Evolutionary conservation across 345 rosid species (phyloP), one percentile per base, ranked within the genome.

Genomic region (Streptanthus diversifolius): DNA sequence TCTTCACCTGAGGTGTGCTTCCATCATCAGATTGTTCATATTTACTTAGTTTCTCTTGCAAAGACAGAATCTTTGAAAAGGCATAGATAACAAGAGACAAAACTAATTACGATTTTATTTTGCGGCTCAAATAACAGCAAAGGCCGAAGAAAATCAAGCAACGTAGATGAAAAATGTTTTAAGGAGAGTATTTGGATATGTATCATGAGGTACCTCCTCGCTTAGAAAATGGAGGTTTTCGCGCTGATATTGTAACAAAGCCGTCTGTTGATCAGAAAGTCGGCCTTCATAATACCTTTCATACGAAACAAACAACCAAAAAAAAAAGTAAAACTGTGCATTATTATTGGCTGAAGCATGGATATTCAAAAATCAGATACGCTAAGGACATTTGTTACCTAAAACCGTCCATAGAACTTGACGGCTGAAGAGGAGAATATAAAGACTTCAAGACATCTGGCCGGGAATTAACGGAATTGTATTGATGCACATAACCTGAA

Each of bases 211-310:
- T 81, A 88, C 98, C 98, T 93, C 98, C 81, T 93, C 95, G 14
- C 96, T 91, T 72, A 93, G 77, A 72, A 93, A 93, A 80, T 91
- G 96, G 56, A 93, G 97, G 79, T 93, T 93, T 72, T 93, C 98
- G 18, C 98, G 97, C 67, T 93, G 97, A 79, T 93, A 93, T 70
- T 91, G 98, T 81, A 93, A 77, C 83, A 93, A 79, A 68, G 97
- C 97, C 88, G 86, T 93, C 74, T 93, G 97, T 82, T 93, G 97
- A 79, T 93, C 98, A 65, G 96, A 93, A 61, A 93, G 92, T 22
- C 97, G 85, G 52, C 92, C 93, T 66, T 89, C 92, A 32, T 89
- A 85, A 81, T 93, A 93, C 82, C 98, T 90, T 70, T 76, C 47
- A 60, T 71, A 81, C 40, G 63, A 37, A 74, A 37, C 9, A 11